Evolutionary conservation across 176 grass and related monocot genomes (phyloP), one percentile per base, ranked within the genome.

Genomic region (Oryza coarctata): DNA sequence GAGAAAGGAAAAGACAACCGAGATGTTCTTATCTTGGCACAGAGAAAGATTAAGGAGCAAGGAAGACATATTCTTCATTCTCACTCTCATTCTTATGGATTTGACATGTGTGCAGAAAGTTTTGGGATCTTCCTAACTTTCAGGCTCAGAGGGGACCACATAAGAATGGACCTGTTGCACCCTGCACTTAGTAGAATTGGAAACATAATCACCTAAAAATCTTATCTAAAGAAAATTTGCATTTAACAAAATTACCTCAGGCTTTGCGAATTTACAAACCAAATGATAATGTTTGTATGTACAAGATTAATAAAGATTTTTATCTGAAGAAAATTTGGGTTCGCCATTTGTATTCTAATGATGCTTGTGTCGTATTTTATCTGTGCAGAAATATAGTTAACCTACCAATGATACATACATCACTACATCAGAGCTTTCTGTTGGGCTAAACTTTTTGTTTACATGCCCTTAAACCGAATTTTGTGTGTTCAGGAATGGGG

Each of bases 401-500:
- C n/a, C n/a, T n/a, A n/a, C n/a, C n/a, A n/a, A n/a, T n/a, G n/a
- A n/a, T n/a, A n/a, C n/a, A n/a, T n/a, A n/a, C n/a, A n/a, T n/a
- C n/a, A n/a, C n/a, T 66, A 4, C 17, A 43, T 1, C 1, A 32
- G 64, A 47, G 41, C 12, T 45, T 45, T 15, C 43, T 18, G 25
- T 83, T 28, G 14, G 5, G 12, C 26, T 75, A 31, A 2, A 13
- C 9, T 9, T 65, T 29, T 14, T 3, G 27, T 50, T 30, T 11
- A 0, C 7, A 3, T 11, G 57, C 32, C 12, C n/a, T 80, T 64
- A 7, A 0, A 71, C 29, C 3, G 1, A 49, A 13, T 20, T 71
- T 81, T 66, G 20, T 81, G 7, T n/a, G 30, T 12, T n/a, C 65
- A 90, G 91, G 88, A 10, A 62, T 62, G n/a, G 13, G 18, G 32